A percentile compares a stretch with the other conserved stretches of the same genome.
Conservation (phyloP, 2,329 filamentous ascomycete species). For the Ampelomyces quisqualis region DNA sequence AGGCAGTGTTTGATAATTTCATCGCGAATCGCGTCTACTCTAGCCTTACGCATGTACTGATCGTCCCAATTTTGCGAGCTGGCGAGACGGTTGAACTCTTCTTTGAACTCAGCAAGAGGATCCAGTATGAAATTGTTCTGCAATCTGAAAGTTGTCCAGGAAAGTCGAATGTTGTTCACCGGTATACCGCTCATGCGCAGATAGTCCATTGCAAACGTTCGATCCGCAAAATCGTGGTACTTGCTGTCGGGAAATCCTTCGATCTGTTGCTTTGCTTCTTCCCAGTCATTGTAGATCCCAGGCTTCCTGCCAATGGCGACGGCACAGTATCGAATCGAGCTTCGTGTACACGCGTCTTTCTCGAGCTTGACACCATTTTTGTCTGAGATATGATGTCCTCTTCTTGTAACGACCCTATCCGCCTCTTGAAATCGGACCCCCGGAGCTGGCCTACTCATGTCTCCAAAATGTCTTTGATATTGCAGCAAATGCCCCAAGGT, state of each 20-base stretch:
- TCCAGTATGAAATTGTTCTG: not conserved
- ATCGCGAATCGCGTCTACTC: conserved; percentile 1
- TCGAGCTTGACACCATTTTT: too few species aligned
- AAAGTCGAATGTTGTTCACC: conserved; percentile 1
- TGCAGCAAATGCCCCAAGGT: too few species aligned
- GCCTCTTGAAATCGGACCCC: too few species aligned
- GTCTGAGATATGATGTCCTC: too few species aligned
- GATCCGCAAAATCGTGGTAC: not conserved
- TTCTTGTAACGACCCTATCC: too few species aligned
- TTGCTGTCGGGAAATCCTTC: not conserved
- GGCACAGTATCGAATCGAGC: too few species aligned
- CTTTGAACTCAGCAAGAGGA: conserved; percentile 1
- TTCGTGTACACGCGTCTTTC: too few species aligned
- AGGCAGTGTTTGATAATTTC: conserved; percentile 3
- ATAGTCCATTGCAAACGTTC: not conserved
- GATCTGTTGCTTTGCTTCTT: conserved; percentile 1
- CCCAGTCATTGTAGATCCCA: conserved; percentile 1
- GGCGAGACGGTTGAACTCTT: conserved; percentile 2
- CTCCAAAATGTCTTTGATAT: too few species aligned
- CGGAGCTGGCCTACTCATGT: too few species aligned
- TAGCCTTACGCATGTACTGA: conserved; percentile 1
- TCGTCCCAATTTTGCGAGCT: not conserved
- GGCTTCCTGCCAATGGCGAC: conserved; percentile 1
- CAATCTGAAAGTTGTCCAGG: not conserved
- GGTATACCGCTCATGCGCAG: not conserved